A percentile compares a stretch with the other conserved stretches of the same genome.
These are phyloP conservation scores for Paecilomyces fulvus DNA, from an alignment of 2,329 filamentous ascomycete genomes.

Conservation along the genomic window DNA sequence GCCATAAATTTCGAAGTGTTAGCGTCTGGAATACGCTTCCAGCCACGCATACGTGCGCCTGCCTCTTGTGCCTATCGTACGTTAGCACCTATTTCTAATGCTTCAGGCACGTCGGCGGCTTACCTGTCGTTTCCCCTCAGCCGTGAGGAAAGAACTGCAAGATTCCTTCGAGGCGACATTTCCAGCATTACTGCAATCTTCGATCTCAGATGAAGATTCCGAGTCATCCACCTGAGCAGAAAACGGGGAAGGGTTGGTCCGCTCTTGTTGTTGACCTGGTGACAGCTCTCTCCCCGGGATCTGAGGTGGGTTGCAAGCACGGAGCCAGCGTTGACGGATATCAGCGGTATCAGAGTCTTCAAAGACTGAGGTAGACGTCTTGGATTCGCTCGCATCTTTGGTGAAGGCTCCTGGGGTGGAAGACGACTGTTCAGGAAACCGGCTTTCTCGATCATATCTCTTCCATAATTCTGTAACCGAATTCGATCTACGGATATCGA, in stretches of 20 bases:
- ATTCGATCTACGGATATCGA: conserved; percentile 36
- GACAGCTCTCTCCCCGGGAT: not conserved
- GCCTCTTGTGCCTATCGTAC: conserved; percentile 13
- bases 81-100: conserved; percentile 3
- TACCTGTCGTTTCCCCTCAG: conserved; percentile 17
- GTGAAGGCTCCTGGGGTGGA: not conserved
- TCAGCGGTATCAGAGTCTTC: not conserved
- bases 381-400: not conserved
- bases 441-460: conserved; percentile 14
- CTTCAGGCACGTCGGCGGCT: not conserved
- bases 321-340: conserved; percentile 5
- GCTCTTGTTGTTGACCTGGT: not conserved
- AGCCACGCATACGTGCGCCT: conserved; percentile 8
- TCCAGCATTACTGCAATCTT: not conserved
- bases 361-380: not conserved
- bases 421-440: not conserved
- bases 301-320: conserved; percentile 12
- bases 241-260: not conserved
- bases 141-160: conserved; percentile 8
- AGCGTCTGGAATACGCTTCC: not conserved
- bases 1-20: conserved; percentile 1
- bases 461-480: conserved; percentile 33
- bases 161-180: not conserved
- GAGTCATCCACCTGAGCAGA: not conserved
- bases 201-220: not conserved